Percentiles rank a stretch among this genome's conserved stretches.
phyloP scores from a whole-genome alignment of 1,139 yeast species.

The Chernovozyma aurita region DNA sequence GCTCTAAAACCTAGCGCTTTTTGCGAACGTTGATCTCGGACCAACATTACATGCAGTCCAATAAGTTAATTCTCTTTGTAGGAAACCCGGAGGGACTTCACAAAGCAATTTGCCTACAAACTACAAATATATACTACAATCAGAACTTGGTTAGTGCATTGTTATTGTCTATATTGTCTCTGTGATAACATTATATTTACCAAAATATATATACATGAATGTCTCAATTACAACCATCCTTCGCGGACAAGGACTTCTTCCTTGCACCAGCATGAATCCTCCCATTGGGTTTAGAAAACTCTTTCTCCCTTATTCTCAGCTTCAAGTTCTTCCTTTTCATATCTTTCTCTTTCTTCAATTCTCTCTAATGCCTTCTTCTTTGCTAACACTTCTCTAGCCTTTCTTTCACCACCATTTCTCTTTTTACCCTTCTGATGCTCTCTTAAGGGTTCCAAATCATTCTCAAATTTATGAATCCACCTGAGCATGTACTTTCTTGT shows the following conservation, averaged over 20 bases:
- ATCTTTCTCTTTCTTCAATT: conserved; percentile 33
- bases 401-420: conserved; percentile 89
- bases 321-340: conserved; percentile 18
- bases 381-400: conserved; percentile 64
- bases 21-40: too few species aligned
- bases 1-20: too few species aligned
- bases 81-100: too few species aligned
- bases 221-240: too few species aligned
- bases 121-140: too few species aligned
- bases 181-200: neutral
- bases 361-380: conserved; percentile 62
- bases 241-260: too few species aligned
- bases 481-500: conserved; percentile 63
- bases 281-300: conserved; percentile 12
- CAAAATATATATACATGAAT: neutral
- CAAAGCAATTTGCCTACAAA: too few species aligned
- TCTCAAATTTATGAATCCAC: conserved; percentile 45
- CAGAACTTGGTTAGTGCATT: too few species aligned
- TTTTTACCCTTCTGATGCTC: conserved; percentile 67
- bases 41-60: too few species aligned
- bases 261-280: neutral
- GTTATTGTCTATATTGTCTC: too few species aligned
- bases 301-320: conserved; percentile 20
- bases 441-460: conserved; percentile 53
- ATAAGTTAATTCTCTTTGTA: too few species aligned